Evolutionary conservation across 2,329 filamentous ascomycete genomes (phyloP), one percentile per base, ranked within the genome.

Genomic region (Aquanectria penicillioides): DNA sequence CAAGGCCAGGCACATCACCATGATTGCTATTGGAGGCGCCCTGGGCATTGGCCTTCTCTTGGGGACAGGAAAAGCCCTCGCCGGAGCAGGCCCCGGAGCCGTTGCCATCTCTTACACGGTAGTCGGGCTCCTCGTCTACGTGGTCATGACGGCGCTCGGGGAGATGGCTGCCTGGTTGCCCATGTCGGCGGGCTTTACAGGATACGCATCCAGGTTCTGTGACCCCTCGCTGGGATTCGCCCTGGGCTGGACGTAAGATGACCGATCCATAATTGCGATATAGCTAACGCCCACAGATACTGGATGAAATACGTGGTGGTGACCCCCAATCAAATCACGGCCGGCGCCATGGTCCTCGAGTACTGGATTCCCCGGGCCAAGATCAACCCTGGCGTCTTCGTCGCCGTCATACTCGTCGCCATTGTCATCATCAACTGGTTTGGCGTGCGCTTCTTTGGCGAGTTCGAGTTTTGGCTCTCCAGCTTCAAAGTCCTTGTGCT

Each of bases 131-230:
- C 76, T 95, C 54, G 92, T 94, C 64, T 95, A 88, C 75, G 78
- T 92, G 31, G 91, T 94, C 65, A 93, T 95, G 90, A 88, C 87
- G 56, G 89, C 86, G 56, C 85, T 95, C 5, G 92, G 91, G 61
- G 91, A 94, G 75, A 94, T 95, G 90, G 90, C 91, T 6, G 85
- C 91, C 48, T 95, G 90, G 90, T 75, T 95, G 28, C 92, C 92
- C 46, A 82, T 93, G 69, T 85, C 87, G 51, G 87, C 89, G 71
- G 92, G 92, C 66, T 95, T 95, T 75, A 91, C 90, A 57, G 90
- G 90, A 68, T 95, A 94, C 72, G 91, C 92, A 15, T 84, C 87
- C 58, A 85, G 92, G 44, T 95, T 93, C 78, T 90, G 88, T 69
- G 90, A 95, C 68, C 90, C 91, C 51, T 90, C 90, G 60, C 84